Conservation (phyloP, 208 protist genomes). For the Trypanosoma avium region DNA sequence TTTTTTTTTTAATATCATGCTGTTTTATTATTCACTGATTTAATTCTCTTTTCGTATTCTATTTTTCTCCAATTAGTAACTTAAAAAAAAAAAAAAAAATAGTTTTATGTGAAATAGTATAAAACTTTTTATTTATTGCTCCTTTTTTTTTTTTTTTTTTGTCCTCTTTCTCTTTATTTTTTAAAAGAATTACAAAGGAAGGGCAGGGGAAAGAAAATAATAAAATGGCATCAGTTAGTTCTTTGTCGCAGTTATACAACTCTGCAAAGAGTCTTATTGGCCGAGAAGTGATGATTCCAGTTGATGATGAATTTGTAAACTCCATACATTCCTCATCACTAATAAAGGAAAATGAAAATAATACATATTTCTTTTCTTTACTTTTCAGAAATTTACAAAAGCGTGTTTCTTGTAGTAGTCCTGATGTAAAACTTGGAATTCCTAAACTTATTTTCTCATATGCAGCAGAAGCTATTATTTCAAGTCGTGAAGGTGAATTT, state of each 20-base stretch:
- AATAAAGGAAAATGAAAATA: not conserved
- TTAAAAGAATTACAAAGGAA: not conserved
- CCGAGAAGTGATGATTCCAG: conserved; percentile 4
- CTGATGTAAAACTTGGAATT: not conserved
- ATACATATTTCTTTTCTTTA: not conserved
- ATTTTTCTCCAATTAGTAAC: too few species aligned
- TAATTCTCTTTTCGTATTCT: too few species aligned
- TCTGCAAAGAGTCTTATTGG: conserved; percentile 10
- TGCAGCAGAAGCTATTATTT: conserved; percentile 20
- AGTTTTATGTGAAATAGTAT: too few species aligned
- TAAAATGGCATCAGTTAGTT: conserved; percentile 19
- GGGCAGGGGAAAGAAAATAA: not conserved
- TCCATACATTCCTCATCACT: conserved; percentile 8
- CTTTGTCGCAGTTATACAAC: conserved; percentile 15
- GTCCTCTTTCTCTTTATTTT: conserved; percentile 18
- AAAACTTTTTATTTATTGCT: conserved; percentile 15
- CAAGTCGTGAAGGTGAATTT: conserved; percentile 36
- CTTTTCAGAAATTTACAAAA: conserved; percentile 1
- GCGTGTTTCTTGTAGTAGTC: not conserved
- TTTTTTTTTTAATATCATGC: too few species aligned
- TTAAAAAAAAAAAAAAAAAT: too few species aligned
- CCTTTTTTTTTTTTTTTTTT: conserved; percentile 17
- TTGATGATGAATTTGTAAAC: conserved; percentile 33
- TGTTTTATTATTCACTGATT: too few species aligned
- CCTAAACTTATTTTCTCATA: conserved; percentile 17